phyloP scores from a whole-genome alignment of 805 yeast genomes.

The Wickerhamomyces rabaulensis region DNA sequence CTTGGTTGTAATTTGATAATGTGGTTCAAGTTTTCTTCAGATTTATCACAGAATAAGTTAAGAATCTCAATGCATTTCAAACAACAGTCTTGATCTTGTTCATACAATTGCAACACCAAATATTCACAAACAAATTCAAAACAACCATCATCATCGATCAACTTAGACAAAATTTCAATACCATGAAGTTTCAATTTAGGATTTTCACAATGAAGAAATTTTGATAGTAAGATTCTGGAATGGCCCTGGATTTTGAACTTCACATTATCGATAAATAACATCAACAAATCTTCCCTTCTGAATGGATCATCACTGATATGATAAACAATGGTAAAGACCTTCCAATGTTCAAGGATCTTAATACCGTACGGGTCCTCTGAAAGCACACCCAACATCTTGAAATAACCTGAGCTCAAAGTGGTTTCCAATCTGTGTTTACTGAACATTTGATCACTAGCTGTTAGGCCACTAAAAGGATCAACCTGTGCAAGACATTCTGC shows the following conservation, averaged over 20 bases:
- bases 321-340: conserved; percentile 74
- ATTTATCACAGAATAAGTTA: conserved; percentile 47
- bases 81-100: conserved; percentile 51
- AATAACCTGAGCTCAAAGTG: conserved; percentile 72
- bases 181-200: conserved; percentile 49
- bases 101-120: conserved; percentile 67
- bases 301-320: conserved; percentile 56
- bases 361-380: conserved; percentile 59
- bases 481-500: conserved; percentile 86
- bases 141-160: conserved; percentile 37
- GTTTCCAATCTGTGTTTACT: conserved; percentile 51
- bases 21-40: conserved; percentile 41
- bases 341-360: conserved; percentile 71
- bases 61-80: conserved; percentile 50
- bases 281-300: conserved; percentile 50
- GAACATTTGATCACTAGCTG: conserved; percentile 70
- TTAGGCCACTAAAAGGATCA: conserved; percentile 73
- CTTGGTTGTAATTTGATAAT: conserved; percentile 54
- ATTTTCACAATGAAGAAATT: conserved; percentile 55
- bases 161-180: conserved; percentile 43
- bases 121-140: conserved; percentile 36
- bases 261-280: conserved; percentile 54
- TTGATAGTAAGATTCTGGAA: conserved; percentile 58
- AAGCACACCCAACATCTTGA: conserved; percentile 71
- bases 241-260: conserved; percentile 60